Conservation (phyloP, 2,329 filamentous ascomycete species). For the Elsinoe fawcettii region DNA sequence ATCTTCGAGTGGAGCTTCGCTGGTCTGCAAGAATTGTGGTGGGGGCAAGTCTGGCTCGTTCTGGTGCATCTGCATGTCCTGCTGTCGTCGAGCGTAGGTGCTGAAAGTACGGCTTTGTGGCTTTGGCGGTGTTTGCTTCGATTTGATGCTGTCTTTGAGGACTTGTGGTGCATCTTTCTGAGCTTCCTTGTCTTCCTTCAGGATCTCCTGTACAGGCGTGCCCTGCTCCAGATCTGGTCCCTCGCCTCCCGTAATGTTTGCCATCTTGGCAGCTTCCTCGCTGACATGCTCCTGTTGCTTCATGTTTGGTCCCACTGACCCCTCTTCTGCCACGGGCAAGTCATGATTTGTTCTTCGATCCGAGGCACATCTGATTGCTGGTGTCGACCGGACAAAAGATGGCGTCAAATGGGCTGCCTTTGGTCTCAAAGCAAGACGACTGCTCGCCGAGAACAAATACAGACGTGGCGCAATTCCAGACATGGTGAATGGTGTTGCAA, state of each 20-base stretch:
- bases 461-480: constrained; percentile 11
- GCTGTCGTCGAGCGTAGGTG: constrained; percentile 40
- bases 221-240: constrained; percentile 58
- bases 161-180: constrained; percentile 59
- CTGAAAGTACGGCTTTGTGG: constrained; percentile 49
- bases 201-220: constrained; percentile 59
- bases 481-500: not conserved
- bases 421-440: constrained; percentile 2
- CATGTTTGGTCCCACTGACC: constrained; percentile 41
- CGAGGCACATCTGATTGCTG: constrained; percentile 10
- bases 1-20: not conserved
- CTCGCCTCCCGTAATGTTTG: constrained; percentile 49
- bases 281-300: constrained; percentile 52
- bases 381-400: not conserved
- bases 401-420: not conserved
- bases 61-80: constrained; percentile 18
- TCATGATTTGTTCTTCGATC: constrained; percentile 1
- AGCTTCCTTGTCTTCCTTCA: constrained; percentile 55
- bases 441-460: constrained; percentile 2
- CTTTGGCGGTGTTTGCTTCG: constrained; percentile 27
- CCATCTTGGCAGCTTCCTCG: constrained; percentile 56
- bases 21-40: constrained; percentile 1
- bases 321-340: constrained; percentile 24
- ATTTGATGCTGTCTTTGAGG: constrained; percentile 52
- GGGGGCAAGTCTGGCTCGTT: not conserved